A percentile compares a stretch with the other conserved stretches of the same genome.
phyloP scores from a whole-genome alignment of 306 rosid species.

The Adenanthera pavonina region DNA sequence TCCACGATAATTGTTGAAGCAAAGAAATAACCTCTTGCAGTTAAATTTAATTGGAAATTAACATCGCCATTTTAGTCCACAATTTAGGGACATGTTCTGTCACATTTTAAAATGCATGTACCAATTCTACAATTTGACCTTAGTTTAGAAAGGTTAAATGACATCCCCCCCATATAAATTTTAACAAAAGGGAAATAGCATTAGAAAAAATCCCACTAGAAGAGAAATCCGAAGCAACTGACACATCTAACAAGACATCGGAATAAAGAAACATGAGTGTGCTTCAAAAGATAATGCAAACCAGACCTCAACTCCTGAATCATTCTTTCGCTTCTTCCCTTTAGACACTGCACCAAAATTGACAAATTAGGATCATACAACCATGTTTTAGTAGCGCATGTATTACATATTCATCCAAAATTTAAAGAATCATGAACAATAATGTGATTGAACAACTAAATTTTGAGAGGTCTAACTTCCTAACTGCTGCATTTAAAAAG shows the following conservation, averaged over 20 bases:
- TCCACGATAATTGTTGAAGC: not conserved
- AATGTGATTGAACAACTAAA: not conserved
- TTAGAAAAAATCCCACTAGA: not conserved
- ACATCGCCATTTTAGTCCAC: not conserved
- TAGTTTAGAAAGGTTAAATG: not conserved
- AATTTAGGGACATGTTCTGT: too few species aligned
- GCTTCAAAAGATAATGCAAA: slow-evolving; percentile 37
- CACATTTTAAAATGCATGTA: not conserved
- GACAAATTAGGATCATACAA: slow-evolving; percentile 14
- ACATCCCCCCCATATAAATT: not conserved
- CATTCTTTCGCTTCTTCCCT: slow-evolving; percentile 79
- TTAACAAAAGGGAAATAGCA: not conserved
- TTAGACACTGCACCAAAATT: slow-evolving; percentile 54
- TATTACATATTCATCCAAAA: not conserved
- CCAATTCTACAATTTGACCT: not conserved
- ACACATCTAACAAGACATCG: not conserved
- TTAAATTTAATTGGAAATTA: not conserved
- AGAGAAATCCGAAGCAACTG: not conserved
- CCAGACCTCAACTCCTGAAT: slow-evolving; percentile 61
- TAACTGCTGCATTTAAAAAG: slow-evolving; percentile 4
- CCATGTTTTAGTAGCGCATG: not conserved
- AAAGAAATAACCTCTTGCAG: not conserved
- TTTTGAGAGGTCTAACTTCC: slow-evolving; percentile 17
- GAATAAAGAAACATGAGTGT: not conserved
- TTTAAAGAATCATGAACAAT: not conserved